Evolutionary conservation across 371 early-diverging fungal genomes (phyloP), one percentile per base, ranked within the genome.

Genomic region (Mucor sp.): DNA sequence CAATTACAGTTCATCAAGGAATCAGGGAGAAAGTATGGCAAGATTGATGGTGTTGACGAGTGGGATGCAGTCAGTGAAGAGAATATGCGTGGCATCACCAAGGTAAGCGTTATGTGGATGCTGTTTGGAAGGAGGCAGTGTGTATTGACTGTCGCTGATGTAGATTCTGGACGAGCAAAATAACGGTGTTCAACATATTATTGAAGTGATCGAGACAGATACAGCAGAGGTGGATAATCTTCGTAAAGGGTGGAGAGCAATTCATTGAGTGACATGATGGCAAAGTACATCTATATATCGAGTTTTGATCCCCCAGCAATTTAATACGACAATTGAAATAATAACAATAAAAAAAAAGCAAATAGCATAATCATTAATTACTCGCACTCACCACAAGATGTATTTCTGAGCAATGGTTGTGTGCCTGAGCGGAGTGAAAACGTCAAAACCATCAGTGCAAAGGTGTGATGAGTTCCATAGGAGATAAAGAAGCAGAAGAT

Each of bases 1-100:
- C 89, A 90, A 57, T 72, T 92, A 35, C 93, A 93, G 55, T 77
- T 89, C 65, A 82, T 92, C 25, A 93, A 93, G 67, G 93, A 93
- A 53, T 84, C 89, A 23, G 85, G 85, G 62, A 63, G 89, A 59
- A 77, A 85, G 21, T 80, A 83, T 58, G 80, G 77, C 25, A 76
- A 74, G 17, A 64, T 75, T 32, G 76, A 71, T 48, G 75, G 74
- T 35, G 74, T 74, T 12, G 71, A 73, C 32, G 75, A 74, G 11
- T 83, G 83, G 76, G 72, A 77, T 19, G 58, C 74, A 23, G 75
- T 82, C 7, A 80, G 79, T 43, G 76, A 76, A 39, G 72, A 83
- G 3, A 74, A 85, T 28, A 74, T 85, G 69, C 63, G 71, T 9
- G 70, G 66, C 11, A 82, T 88, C 17, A 79, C 82, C 35, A 84